Percentiles rank a stretch among this genome's conserved stretches.
These are phyloP conservation scores for Kodamaea arcana DNA, from an alignment of 1,139 yeast genomes.

Conservation along the genomic window DNA sequence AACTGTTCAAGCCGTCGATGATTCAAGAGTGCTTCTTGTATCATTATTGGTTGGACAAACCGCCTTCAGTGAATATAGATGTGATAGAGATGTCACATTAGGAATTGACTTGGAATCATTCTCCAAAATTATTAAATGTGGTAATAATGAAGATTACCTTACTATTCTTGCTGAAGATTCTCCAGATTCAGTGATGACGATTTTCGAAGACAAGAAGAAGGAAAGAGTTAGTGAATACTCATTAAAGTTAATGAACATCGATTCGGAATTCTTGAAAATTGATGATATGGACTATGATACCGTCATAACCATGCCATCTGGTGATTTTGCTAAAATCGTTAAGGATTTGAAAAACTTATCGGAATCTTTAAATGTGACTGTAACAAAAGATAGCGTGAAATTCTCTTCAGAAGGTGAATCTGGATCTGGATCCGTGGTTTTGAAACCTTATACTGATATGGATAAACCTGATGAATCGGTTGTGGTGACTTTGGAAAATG, in stretches of 20 bases:
- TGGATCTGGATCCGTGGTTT: conserved; percentile 81
- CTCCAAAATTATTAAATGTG: conserved; percentile 85
- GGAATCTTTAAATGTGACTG: conserved; percentile 81
- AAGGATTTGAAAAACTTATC: conserved; percentile 83
- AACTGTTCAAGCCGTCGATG: conserved; percentile 96
- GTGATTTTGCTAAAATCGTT: conserved; percentile 84
- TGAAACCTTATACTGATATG: conserved; percentile 80
- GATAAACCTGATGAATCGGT: conserved; percentile 76
- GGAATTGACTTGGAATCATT: conserved; percentile 88
- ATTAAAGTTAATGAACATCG: conserved; percentile 92
- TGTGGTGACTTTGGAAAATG: conserved; percentile 74
- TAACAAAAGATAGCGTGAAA: conserved; percentile 89
- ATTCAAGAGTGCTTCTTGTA: conserved; percentile 90
- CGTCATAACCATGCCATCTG: conserved; percentile 80
- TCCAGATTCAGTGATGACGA: conserved; percentile 76
- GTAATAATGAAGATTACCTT: conserved; percentile 83
- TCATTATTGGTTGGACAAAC: conserved; percentile 84
- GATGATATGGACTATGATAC: conserved; percentile 93
- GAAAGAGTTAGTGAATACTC: conserved; percentile 92
- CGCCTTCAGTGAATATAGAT: conserved; percentile 90
- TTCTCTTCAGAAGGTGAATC: conserved; percentile 90
- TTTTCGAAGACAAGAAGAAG: conserved; percentile 86
- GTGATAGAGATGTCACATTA: conserved; percentile 89
- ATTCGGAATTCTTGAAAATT: conserved; percentile 87
- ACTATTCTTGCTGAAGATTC: conserved; percentile 89